Conservation (phyloP, 2,329 filamentous ascomycete genomes). For the Penicillium sp. region DNA sequence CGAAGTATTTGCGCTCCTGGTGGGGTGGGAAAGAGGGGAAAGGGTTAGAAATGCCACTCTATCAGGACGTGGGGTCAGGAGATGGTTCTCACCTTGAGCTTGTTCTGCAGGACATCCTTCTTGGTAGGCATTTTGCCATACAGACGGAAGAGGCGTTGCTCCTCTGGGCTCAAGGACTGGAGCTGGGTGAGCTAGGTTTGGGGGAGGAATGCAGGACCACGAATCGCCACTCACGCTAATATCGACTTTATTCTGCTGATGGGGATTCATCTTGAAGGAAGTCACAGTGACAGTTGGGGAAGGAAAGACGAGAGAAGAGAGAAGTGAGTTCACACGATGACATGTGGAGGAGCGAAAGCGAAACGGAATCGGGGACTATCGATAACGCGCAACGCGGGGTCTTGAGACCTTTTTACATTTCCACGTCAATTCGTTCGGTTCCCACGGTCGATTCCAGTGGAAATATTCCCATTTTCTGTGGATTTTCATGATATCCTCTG, state of each 20-base stretch:
- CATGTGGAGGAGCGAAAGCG: constrained; percentile 1
- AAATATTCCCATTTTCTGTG: no score
- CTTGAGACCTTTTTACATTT: no score
- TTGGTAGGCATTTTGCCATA: constrained; percentile 97
- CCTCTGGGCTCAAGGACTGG: constrained; percentile 85
- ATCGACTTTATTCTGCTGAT: constrained; percentile 98
- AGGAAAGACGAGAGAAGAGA: constrained; percentile 1
- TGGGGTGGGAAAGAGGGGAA: not conserved
- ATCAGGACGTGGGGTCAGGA: not conserved
- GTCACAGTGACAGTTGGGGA: no score
- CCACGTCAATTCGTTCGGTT: no score
- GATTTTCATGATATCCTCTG: no score
- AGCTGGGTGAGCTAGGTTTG: constrained; percentile 1
- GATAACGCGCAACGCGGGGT: constrained; percentile 8
- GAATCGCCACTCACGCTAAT: constrained; percentile 66
- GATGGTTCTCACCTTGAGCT: constrained; percentile 62
- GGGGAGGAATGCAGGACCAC: not conserved
- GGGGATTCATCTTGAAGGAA: constrained; percentile 68
- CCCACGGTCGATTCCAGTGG: no score
- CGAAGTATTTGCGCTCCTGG: constrained; percentile 94
- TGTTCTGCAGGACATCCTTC: constrained; percentile 94
- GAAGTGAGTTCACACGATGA: constrained; percentile 4
- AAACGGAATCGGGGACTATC: constrained; percentile 7
- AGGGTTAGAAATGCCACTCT: not conserved
- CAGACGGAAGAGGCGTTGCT: constrained; percentile 91